Evolutionary conservation across 2,329 filamentous ascomycete genomes (phyloP).

Genomic region (Torrubiellomyces zombiae): DNA sequence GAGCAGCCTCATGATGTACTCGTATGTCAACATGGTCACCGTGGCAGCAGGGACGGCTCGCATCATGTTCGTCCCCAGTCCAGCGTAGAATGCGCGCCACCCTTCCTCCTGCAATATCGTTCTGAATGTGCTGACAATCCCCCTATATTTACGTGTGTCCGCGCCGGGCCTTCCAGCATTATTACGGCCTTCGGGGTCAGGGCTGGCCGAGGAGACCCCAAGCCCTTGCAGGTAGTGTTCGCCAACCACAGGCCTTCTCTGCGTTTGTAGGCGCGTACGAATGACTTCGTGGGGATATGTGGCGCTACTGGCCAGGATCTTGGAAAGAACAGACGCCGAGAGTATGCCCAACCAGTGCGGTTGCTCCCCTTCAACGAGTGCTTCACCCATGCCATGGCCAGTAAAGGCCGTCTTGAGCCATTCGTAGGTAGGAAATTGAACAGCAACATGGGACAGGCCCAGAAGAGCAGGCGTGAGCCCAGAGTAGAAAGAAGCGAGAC

Average conservation of each 20-base stretch:
- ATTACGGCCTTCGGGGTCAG: no score
- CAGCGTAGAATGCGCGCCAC: conserved; percentile 92
- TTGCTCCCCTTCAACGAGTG: conserved; percentile 20
- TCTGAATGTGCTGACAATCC: conserved; percentile 64
- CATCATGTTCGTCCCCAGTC: conserved; percentile 96
- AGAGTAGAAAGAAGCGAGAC: conserved; percentile 82
- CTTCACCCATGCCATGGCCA: conserved; percentile 69
- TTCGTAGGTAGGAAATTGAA: conserved; percentile 94
- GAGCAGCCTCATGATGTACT: conserved; percentile 48
- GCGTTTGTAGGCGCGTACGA: conserved; percentile 82
- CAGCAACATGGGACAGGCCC: conserved; percentile 85
- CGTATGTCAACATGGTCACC: conserved; percentile 95
- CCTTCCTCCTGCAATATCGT: conserved; percentile 84
- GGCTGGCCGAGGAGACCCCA: conserved; percentile 21
- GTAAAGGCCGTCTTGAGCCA: conserved; percentile 84
- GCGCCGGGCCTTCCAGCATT: conserved; percentile 9
- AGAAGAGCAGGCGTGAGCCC: conserved; percentile 83
- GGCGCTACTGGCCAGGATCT: conserved; percentile 82
- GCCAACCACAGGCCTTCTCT: conserved; percentile 53
- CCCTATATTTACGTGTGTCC: conserved; percentile 46
- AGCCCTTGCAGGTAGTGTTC: conserved; percentile 34
- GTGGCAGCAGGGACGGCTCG: conserved; percentile 87
- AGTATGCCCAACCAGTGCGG: conserved; percentile 73
- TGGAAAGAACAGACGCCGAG: conserved; percentile 80
- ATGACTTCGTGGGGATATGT: conserved; percentile 98